Evolutionary conservation across 2,329 filamentous ascomycete genomes (phyloP).

Genomic region (Ustilaginoidea virens): DNA sequence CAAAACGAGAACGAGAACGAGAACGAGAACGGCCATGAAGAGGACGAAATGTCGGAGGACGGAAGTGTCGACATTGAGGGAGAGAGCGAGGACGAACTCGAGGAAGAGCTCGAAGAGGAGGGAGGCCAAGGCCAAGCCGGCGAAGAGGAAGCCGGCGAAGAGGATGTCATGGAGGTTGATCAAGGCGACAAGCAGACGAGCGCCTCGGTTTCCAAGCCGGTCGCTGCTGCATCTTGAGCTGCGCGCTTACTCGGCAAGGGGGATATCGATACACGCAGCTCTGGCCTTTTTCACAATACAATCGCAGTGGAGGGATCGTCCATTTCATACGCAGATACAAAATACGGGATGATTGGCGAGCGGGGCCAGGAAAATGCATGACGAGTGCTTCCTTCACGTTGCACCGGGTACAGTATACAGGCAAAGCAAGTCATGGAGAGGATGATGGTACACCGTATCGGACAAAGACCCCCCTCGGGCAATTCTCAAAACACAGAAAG

Average conservation of each 20-base stretch:
- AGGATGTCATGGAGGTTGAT: conserved; percentile 37
- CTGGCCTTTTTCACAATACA: too few species aligned
- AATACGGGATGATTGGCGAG: too few species aligned
- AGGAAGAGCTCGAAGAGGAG: conserved; percentile 42
- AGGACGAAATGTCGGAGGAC: conserved; percentile 55
- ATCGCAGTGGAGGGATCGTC: too few species aligned
- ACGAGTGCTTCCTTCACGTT: too few species aligned
- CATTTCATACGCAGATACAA: too few species aligned
- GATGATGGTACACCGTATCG: too few species aligned
- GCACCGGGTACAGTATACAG: too few species aligned
- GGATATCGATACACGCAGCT: background rate
- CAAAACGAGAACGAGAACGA: conserved; percentile 16
- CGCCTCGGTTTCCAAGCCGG: conserved; percentile 17
- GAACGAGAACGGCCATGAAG: conserved; percentile 33
- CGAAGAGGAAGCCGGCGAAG: conserved; percentile 15
- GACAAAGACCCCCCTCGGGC: too few species aligned
- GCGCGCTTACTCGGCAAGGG: background rate
- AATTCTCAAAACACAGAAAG: too few species aligned
- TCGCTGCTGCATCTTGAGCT: conserved; percentile 18
- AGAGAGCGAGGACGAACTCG: conserved; percentile 58
- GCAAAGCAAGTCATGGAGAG: too few species aligned
- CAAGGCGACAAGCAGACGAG: conserved; percentile 18
- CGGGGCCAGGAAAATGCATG: too few species aligned
- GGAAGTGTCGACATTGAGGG: conserved; percentile 68
- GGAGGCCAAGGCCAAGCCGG: conserved; percentile 16